phyloP scores from a whole-genome alignment of 2,329 filamentous ascomycete genomes.

The Madurella mycetomatis region DNA sequence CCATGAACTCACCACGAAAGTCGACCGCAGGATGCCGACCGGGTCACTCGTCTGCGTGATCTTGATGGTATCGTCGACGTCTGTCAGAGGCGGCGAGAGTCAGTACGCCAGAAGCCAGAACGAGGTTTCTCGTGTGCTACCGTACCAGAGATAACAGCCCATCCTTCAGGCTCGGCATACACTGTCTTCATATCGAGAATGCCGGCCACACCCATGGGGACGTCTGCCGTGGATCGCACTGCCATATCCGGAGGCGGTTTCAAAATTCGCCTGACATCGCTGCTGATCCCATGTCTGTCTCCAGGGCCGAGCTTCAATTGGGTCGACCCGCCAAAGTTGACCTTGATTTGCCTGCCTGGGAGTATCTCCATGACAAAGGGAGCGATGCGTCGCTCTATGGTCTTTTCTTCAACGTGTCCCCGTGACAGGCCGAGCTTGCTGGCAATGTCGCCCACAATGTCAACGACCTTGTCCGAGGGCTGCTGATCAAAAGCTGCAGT shows the following conservation, averaged over 20 bases:
- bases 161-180: constrained; percentile 72
- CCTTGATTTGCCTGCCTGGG: constrained; percentile 63
- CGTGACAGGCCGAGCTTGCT: constrained; percentile 21
- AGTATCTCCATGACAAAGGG: constrained; percentile 76
- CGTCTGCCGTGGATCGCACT: constrained; percentile 45
- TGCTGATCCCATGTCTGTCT: constrained; percentile 67
- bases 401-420: constrained; percentile 31
- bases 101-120: constrained; percentile 9
- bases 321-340: constrained; percentile 48
- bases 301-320: constrained; percentile 62
- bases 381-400: constrained; percentile 61
- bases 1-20: constrained; percentile 57
- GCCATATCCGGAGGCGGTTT: constrained; percentile 41
- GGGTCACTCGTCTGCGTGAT: constrained; percentile 77
- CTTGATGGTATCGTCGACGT: constrained; percentile 96
- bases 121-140: background rate
- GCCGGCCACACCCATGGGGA: constrained; percentile 50
- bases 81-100: constrained; percentile 37
- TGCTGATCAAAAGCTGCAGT: constrained; percentile 74
- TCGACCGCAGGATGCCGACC: constrained; percentile 74
- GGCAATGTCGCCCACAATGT: constrained; percentile 36
- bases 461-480: constrained; percentile 61
- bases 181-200: constrained; percentile 63
- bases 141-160: constrained; percentile 73
- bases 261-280: constrained; percentile 54